Conservation (phyloP, 164 flowering plant species). For the Annona squamosa region DNA sequence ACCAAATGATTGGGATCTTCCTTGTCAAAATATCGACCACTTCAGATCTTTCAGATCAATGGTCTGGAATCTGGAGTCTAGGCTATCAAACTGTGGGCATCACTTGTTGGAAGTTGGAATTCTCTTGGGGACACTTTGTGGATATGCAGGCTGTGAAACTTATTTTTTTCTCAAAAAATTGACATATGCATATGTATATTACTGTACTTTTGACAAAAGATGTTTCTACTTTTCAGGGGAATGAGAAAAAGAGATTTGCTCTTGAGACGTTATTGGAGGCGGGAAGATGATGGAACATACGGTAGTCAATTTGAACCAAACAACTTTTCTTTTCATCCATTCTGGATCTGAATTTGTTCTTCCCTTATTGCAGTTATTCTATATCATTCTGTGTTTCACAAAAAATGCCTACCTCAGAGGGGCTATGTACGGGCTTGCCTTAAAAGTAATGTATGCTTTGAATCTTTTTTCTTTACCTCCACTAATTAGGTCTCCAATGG, state of each 20-base stretch:
- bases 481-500: neutral
- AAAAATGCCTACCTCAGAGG: conserved; percentile 47
- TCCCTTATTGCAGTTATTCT: conserved; percentile 57
- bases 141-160: neutral
- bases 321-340: conserved; percentile 1
- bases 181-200: neutral
- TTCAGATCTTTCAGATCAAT: neutral
- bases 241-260: conserved; percentile 81
- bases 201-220: conserved; percentile 3
- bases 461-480: neutral
- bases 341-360: conserved; percentile 6
- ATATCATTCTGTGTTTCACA: conserved; percentile 82
- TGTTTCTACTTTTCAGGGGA: conserved; percentile 46
- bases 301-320: conserved; percentile 33
- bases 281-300: conserved; percentile 95
- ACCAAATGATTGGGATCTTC: neutral
- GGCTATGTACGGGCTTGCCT: conserved; percentile 88
- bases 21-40: neutral
- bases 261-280: conserved; percentile 84
- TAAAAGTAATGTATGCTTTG: conserved; percentile 89
- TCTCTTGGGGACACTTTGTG: neutral
- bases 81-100: neutral
- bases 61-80: neutral
- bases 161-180: neutral
- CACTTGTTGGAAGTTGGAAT: neutral